phyloP scores from a whole-genome alignment of 23 red algal genomes.

The Rhodosorus marinus region DNA sequence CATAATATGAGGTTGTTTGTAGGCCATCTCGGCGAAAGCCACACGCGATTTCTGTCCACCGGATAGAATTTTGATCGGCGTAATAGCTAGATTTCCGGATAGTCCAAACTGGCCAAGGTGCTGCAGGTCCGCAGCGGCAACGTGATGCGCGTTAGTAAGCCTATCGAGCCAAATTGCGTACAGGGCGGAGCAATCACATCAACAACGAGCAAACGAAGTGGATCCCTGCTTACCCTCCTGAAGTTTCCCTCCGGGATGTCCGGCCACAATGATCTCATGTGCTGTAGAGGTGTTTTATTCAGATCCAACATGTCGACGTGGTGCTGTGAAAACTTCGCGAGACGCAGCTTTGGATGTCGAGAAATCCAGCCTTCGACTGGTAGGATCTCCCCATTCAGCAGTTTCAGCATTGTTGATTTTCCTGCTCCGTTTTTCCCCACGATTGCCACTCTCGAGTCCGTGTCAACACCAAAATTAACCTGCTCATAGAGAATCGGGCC shows the following conservation, averaged over 20 bases:
- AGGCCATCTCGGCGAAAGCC: constrained; percentile 88
- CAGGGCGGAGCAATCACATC: too few relatives aligned
- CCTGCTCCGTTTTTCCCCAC: constrained; percentile 94
- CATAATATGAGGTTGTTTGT: constrained; percentile 72
- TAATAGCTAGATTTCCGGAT: constrained; percentile 33
- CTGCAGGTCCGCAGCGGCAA: too few relatives aligned
- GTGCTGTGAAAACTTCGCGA: constrained; percentile 84
- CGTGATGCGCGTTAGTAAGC: too few relatives aligned
- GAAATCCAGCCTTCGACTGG: constrained; percentile 60
- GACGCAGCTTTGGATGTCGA: constrained; percentile 45
- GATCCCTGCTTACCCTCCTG: too few relatives aligned
- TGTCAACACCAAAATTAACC: constrained; percentile 79
- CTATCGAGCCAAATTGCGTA: too few relatives aligned
- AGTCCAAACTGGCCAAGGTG: too few relatives aligned
- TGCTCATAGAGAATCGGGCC: constrained; percentile 52
- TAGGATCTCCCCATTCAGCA: constrained; percentile 47
- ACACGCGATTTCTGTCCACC: constrained; percentile 89
- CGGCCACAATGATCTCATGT: too few relatives aligned
- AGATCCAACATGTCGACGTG: constrained; percentile 60
- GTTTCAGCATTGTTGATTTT: constrained; percentile 84
- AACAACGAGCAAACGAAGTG: too few relatives aligned
- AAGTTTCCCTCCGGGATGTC: too few relatives aligned
- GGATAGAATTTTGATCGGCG: constrained; percentile 56
- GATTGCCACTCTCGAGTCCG: constrained; percentile 69
- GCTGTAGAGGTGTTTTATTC: constrained; percentile 51